A percentile compares a stretch with the other conserved stretches of the same genome.
These are phyloP conservation scores for Backusella luteola DNA, from an alignment of 192 early-diverging fungal genomes.

Conservation along the genomic window DNA sequence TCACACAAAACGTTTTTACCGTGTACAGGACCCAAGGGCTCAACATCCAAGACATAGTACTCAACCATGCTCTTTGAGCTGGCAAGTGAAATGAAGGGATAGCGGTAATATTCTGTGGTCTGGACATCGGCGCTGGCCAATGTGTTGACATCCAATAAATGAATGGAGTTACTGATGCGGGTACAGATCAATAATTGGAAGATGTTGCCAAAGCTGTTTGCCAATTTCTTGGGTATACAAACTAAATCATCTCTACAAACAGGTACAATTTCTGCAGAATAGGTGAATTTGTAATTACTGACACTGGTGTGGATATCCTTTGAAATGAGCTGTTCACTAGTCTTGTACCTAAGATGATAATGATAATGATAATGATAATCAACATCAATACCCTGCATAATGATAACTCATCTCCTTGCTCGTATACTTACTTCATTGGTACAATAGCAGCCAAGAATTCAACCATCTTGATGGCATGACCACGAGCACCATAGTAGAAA, in stretches of 20 bases:
- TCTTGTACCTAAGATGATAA: constrained; percentile 63
- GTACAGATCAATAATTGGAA: constrained; percentile 79
- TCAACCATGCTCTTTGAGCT: constrained; percentile 82
- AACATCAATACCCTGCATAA: background rate
- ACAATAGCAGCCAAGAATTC: constrained; percentile 90
- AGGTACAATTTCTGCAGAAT: constrained; percentile 93
- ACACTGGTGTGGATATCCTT: constrained; percentile 90
- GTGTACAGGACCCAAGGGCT: constrained; percentile 70
- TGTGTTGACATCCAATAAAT: constrained; percentile 86
- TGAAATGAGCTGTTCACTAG: constrained; percentile 94
- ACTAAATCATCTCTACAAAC: constrained; percentile 97
- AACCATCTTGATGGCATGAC: constrained; percentile 93
- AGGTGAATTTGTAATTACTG: constrained; percentile 95
- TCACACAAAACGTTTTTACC: constrained; percentile 86
- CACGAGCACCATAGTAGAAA: constrained; percentile 89
- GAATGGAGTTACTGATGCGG: constrained; percentile 85
- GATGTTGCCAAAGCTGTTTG: constrained; percentile 82
- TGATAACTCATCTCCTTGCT: background rate
- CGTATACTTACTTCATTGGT: constrained; percentile 59
- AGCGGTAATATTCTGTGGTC: constrained; percentile 79
- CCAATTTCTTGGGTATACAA: constrained; percentile 81
- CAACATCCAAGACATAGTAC: constrained; percentile 95
- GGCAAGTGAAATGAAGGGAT: constrained; percentile 73
- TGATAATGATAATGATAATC: background rate
- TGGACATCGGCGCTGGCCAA: constrained; percentile 74